Percentiles rank a stretch among this genome's conserved stretches.
Evolutionary conservation across 345 rosid species (phyloP).

Genomic region (Eucalyptus melliodora): DNA sequence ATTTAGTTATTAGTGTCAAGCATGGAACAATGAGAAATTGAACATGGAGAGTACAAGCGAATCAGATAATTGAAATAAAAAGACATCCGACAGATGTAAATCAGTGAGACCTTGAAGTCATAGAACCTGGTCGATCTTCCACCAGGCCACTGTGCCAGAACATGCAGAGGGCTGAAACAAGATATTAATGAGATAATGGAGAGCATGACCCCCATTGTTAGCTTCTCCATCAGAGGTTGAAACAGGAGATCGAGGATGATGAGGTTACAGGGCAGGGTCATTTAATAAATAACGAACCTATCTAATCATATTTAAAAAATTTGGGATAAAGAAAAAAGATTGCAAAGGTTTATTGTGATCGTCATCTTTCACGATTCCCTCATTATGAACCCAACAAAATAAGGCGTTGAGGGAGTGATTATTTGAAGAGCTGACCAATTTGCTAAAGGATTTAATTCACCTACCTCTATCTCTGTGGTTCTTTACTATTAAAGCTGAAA

Average conservation of each 20-base stretch:
- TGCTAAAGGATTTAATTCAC: not conserved
- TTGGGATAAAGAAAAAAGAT: not conserved
- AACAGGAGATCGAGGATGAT: not conserved
- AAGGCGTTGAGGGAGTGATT: slow-evolving; percentile 46
- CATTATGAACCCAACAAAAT: slow-evolving; percentile 10
- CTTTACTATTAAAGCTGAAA: not conserved
- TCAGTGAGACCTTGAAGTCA: slow-evolving; percentile 45
- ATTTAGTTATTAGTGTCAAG: not conserved
- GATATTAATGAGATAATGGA: slow-evolving; percentile 11
- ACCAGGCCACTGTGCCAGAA: slow-evolving; percentile 17
- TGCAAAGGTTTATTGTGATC: not conserved
- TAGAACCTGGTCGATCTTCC: slow-evolving; percentile 54
- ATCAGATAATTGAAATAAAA: not conserved
- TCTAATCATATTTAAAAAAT: not conserved
- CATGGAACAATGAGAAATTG: not conserved
- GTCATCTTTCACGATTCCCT: not conserved
- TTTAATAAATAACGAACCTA: not conserved
- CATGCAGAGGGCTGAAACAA: slow-evolving; percentile 11
- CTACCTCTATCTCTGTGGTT: not conserved
- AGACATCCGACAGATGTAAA: not conserved
- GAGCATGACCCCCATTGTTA: slow-evolving; percentile 7
- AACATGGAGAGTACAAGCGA: not conserved
- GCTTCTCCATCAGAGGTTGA: slow-evolving; percentile 13
- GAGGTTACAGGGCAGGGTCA: not conserved
- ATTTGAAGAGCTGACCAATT: not conserved